Evolutionary conservation across 371 early-diverging fungal genomes (phyloP), one percentile per base, ranked within the genome.

Genomic region (Amoeboradix gromovi): DNA sequence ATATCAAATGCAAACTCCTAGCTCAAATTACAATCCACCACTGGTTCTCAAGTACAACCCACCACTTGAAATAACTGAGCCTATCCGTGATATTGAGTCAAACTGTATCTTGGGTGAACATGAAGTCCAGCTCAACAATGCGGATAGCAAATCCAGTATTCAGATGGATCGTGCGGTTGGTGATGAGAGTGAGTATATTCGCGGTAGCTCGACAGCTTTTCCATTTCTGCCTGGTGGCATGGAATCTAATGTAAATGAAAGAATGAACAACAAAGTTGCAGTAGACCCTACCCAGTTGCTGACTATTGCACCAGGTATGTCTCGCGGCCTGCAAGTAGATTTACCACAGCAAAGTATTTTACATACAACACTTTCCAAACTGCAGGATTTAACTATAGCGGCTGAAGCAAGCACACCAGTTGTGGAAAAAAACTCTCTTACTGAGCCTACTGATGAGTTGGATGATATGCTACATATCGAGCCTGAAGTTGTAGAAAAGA

Each of bases 171-270:
- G 48, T 12, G 5, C 48, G 5, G 22, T 48, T 48, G 48, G 48
- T 48, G 48, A 48, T 48, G 48, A 5, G 12, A 12, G 12, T 12
- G 48, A 48, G 48, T 48, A 48, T 69, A 31, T 69, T 28, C 31
- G 22, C 2, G 90, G 91, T 2, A 79, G 79, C 29, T 80, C 85
- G 0, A 75, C 83, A 2, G 80, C 84, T 67, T 79, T 85, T 66
- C 91, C 89, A 0, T 91, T 91, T 76, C 81, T 86, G 0, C 91
- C 91, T 1, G 91, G 91, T 70, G 73, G 72, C 17, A 67, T 73
- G 28, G 69, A 67, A 17, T 29, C 28, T 27, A 22, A 29, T 67
- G 27, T 68, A 30, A 29, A 70, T 32, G 48, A 67, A 66, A 71
- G 28, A 1, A 71, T 67, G 1, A 65, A 68, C 29, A 29, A 68